A percentile compares a stretch with the other conserved stretches of the same genome.
Conservation (phyloP, 2,329 filamentous ascomycete species). For the Botrytis fragariae region DNA sequence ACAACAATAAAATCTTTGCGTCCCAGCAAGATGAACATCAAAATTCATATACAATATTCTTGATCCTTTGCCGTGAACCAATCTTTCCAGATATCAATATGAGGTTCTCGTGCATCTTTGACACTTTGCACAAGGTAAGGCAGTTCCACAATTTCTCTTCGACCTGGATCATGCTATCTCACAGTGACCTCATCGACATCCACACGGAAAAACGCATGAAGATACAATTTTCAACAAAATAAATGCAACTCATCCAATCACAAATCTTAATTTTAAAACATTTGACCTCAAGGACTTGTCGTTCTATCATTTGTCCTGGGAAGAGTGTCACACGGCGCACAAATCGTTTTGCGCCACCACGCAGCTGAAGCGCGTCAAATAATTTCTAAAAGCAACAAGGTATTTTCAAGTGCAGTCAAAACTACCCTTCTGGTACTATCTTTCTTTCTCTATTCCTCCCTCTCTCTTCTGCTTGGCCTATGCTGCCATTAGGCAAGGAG, state of each 20-base stretch:
- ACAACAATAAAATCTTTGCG: too few relatives aligned
- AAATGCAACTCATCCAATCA: neutral
- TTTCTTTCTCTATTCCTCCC: neutral
- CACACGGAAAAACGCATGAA: neutral
- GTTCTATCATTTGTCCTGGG: neutral
- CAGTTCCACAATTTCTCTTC: neutral
- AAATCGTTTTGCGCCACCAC: neutral
- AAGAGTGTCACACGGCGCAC: neutral
- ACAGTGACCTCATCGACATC: slow-evolving; percentile 1
- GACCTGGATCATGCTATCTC: neutral
- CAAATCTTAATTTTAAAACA: neutral
- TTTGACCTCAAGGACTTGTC: neutral
- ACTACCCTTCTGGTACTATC: neutral
- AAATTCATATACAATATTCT: neutral
- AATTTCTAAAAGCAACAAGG: neutral
- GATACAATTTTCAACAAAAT: neutral
- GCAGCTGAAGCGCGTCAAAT: neutral
- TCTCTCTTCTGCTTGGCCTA: neutral
- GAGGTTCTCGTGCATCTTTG: neutral
- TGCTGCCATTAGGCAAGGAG: neutral
- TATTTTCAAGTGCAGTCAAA: neutral
- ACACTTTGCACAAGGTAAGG: neutral
- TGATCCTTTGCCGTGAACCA: neutral
- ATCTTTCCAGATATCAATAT: neutral
- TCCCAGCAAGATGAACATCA: neutral